Evolutionary conservation across 2,329 filamentous ascomycete species (phyloP).

Genomic region (Alternaria angustiovoidea): DNA sequence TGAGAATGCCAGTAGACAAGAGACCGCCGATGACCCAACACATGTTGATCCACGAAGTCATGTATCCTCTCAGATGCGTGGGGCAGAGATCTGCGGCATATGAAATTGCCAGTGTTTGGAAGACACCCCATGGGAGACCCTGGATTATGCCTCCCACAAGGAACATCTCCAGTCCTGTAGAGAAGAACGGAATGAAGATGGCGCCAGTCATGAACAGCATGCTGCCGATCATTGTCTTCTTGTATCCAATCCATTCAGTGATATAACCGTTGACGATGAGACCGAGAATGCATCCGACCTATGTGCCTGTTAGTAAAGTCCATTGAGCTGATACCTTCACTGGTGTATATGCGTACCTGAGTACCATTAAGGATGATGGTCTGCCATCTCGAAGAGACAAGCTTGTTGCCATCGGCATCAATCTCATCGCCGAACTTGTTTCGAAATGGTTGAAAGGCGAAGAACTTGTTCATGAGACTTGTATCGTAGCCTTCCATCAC

Average conservation of each 20-base stretch:
- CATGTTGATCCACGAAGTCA: constrained; percentile 72
- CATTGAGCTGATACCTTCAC: background rate
- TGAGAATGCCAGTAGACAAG: constrained; percentile 73
- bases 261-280: constrained; percentile 55
- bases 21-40: constrained; percentile 74
- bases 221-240: constrained; percentile 36
- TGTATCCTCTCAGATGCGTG: constrained; percentile 64
- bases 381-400: constrained; percentile 55
- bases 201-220: constrained; percentile 34
- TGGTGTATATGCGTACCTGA: constrained; percentile 34
- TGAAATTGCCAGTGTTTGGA: constrained; percentile 44
- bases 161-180: constrained; percentile 60
- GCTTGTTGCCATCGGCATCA: constrained; percentile 43
- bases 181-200: constrained; percentile 41
- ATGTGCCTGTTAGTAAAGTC: constrained; percentile 18
- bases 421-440: constrained; percentile 50
- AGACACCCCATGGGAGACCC: constrained; percentile 54
- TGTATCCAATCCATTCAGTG: constrained; percentile 52
- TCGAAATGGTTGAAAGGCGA: constrained; percentile 55
- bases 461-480: constrained; percentile 80
- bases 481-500: constrained; percentile 90
- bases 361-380: constrained; percentile 55
- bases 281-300: constrained; percentile 53
- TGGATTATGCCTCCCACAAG: constrained; percentile 64
- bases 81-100: constrained; percentile 66